Base-by-base conservation (phyloP, 129 eudicot species). In the Lactuca saligna region DNA sequence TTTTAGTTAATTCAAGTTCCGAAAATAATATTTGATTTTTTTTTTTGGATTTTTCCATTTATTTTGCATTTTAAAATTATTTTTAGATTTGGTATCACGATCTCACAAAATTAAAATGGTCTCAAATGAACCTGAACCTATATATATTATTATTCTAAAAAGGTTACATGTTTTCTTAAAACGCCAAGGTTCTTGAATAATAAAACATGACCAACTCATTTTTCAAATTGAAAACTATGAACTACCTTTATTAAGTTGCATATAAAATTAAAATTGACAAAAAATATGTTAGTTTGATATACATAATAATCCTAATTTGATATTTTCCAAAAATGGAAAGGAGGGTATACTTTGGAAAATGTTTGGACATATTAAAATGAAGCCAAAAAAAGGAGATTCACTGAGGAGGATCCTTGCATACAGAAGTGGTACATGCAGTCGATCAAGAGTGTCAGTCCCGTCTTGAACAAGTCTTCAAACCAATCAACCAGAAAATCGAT, bases 341-440 rank as follows among this genome's bases (percentile, higher is more conserved):
- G 42, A 51, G 57, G 63, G 75, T 61, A 75, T 59, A 38, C 39
- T 11, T 60, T 15, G 41, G 41, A 25, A 25, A 60, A 51, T 16
- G 46, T 37, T 50, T 60, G 69, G 54, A 68, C 74, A 61, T 34
- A 53, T 38, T 54, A 71, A 78, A 78, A 72, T 57, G 74, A 78
- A 78, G 81, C 82, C 82, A 71, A 78, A 71, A 65, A 59, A 13
- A 16, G 63, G 54, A 71, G 73, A 71, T 78, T 71, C 73, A 64
- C 78, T 71, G 42, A 25, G 66, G 73, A 64, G 72, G 71, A 78
- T 70, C 72, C 68, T 65, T 60, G 76, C 65, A 50, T 41, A 65
- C 75, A 75, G 58, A 68, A 59, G 38, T 50, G 69, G 80, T 71
- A 66, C 77, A 57, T 68, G 64, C 77, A 78, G 72, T 16, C 46